Conservation (phyloP, 148 eudicot genomes). For the Tetragonia tetragonoides region DNA sequence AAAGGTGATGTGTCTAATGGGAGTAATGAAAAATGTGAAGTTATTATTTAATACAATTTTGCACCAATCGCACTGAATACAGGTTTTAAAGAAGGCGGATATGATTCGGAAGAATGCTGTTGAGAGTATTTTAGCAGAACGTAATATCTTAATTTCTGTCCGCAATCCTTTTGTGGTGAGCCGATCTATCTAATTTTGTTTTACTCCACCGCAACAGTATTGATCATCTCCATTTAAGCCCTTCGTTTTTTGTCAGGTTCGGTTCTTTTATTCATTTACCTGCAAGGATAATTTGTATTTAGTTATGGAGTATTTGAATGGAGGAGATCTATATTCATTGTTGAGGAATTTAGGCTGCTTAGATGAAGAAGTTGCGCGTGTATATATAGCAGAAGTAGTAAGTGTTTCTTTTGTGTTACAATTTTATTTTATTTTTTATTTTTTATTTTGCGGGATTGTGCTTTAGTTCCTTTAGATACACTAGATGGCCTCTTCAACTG, state of each 20-base stretch:
- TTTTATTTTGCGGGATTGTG: neutral
- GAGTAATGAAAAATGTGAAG: neutral
- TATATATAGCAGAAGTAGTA: slow-evolving; percentile 96
- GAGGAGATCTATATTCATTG: slow-evolving; percentile 92
- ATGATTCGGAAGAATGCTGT: slow-evolving; percentile 99
- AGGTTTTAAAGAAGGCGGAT: slow-evolving; percentile 95
- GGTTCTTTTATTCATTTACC: slow-evolving; percentile 97
- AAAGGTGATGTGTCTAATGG: neutral
- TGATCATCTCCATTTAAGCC: slow-evolving; percentile 27
- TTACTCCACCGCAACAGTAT: slow-evolving; percentile 12
- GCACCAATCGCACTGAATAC: slow-evolving; percentile 16
- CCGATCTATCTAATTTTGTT: slow-evolving; percentile 17
- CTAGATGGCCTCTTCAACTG: slow-evolving; percentile 7
- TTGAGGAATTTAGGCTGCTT: slow-evolving; percentile 96
- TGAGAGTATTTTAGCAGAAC: slow-evolving; percentile 98
- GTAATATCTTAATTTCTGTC: slow-evolving; percentile 91
- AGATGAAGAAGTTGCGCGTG: slow-evolving; percentile 96
- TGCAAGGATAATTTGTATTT: slow-evolving; percentile 98
- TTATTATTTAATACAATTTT: neutral
- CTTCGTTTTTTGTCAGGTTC: slow-evolving; percentile 55
- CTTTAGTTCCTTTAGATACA: neutral
- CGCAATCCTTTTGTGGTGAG: slow-evolving; percentile 99
- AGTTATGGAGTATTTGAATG: slow-evolving; percentile 98
- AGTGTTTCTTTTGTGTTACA: slow-evolving; percentile 29
- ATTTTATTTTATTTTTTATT: slow-evolving; percentile 14